Evolutionary conservation across 2,329 filamentous ascomycete genomes (phyloP).

Genomic region (Huntiella bhutanensis): DNA sequence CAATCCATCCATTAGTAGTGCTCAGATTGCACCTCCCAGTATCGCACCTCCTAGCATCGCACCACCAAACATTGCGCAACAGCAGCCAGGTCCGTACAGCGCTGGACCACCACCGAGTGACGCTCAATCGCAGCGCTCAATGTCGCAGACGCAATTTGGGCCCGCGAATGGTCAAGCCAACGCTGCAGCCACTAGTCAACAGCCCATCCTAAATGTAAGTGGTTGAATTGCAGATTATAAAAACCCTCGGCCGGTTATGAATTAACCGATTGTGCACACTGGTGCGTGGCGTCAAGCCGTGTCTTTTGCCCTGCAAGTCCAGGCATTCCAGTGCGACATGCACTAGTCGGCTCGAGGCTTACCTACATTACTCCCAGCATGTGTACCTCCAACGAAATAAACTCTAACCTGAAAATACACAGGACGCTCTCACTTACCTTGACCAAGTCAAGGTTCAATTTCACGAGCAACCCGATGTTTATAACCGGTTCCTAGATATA

Average conservation of each 20-base stretch:
- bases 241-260: too few species aligned
- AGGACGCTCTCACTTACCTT: constrained; percentile 75
- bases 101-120: constrained; percentile 23
- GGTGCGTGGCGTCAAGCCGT: too few species aligned
- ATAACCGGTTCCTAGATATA: constrained; percentile 90
- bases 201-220: constrained; percentile 34
- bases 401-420: background rate
- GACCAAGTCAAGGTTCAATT: constrained; percentile 99
- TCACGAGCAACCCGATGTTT: constrained; percentile 89
- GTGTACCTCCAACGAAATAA: too few species aligned
- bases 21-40: constrained; percentile 23
- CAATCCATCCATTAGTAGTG: constrained; percentile 29
- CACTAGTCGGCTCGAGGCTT: too few species aligned
- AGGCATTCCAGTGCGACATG: too few species aligned
- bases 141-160: constrained; percentile 11
- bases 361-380: too few species aligned
- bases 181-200: constrained; percentile 24
- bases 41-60: too few species aligned
- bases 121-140: constrained; percentile 5
- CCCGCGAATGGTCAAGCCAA: constrained; percentile 13
- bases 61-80: constrained; percentile 25
- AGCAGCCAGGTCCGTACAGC: background rate
- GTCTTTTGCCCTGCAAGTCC: too few species aligned
- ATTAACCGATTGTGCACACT: too few species aligned
- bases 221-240: background rate